These are phyloP conservation scores for Shiraia sp. DNA, from an alignment of 2,329 filamentous ascomycete genomes.

Conservation along the genomic window DNA sequence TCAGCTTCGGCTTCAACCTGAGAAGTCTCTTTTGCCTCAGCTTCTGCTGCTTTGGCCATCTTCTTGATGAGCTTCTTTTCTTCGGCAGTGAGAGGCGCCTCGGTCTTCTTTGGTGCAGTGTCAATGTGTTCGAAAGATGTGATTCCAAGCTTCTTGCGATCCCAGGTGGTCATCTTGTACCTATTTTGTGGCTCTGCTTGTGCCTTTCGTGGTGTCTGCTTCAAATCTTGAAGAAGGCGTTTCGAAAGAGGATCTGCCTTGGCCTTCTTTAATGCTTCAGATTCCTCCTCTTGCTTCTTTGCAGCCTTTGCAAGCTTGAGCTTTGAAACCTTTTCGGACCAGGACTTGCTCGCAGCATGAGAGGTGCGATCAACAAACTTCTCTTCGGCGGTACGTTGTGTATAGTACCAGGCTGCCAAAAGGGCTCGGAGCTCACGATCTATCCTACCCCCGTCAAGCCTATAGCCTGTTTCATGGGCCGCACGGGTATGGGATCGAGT, in stretches of 20 bases:
- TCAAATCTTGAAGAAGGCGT: no score
- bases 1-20: not conserved
- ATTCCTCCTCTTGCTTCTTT: not conserved
- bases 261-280: not conserved
- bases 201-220: not conserved
- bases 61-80: constrained; percentile 1
- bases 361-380: not conserved
- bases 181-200: not conserved
- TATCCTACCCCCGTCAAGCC: not conserved
- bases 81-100: not conserved
- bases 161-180: not conserved
- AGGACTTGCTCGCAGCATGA: not conserved
- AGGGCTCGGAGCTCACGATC: constrained; percentile 1
- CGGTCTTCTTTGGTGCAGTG: not conserved
- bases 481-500: not conserved
- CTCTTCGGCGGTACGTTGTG: not conserved
- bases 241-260: not conserved
- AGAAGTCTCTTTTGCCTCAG: not conserved
- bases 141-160: not conserved
- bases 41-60: not conserved
- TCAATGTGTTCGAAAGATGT: not conserved
- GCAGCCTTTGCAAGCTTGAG: not conserved
- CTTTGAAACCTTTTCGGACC: constrained; percentile 2
- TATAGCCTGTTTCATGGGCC: not conserved
- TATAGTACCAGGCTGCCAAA: constrained; percentile 1